These are phyloP conservation scores for Botrytis byssoidea DNA, from an alignment of 2,329 filamentous ascomycete species.

Conservation along the genomic window DNA sequence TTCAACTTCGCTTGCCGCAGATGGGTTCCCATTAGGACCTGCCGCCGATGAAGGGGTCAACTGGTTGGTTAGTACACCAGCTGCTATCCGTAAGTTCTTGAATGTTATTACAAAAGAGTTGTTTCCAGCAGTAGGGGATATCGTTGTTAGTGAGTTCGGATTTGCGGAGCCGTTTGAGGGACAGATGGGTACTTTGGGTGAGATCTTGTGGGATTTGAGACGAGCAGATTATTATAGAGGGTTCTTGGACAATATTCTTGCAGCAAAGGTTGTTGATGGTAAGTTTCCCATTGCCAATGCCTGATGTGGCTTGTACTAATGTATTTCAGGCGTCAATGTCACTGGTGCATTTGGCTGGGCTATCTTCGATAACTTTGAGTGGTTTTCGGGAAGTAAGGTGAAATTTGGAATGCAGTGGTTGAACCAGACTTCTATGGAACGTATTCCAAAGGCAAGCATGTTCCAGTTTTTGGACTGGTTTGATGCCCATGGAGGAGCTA, in stretches of 20 bases:
- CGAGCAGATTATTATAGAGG: conserved; percentile 73
- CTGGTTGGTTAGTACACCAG: conserved; percentile 45
- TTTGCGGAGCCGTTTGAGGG: conserved; percentile 37
- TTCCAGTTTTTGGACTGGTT: conserved; percentile 37
- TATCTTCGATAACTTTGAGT: conserved; percentile 60
- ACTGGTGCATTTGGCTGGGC: conserved; percentile 85
- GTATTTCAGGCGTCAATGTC: conserved; percentile 61
- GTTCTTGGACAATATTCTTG: conserved; percentile 63
- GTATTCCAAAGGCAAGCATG: conserved; percentile 36
- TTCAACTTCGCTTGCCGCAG: conserved; percentile 38
- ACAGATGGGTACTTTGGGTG: conserved; percentile 23
- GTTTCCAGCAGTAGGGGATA: conserved; percentile 42
- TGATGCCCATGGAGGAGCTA: conserved; percentile 28
- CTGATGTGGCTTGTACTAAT: neutral
- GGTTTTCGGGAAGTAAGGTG: conserved; percentile 43
- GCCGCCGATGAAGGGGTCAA: conserved; percentile 43
- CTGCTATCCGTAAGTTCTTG: conserved; percentile 43
- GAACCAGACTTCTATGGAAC: conserved; percentile 41
- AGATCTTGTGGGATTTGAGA: conserved; percentile 74
- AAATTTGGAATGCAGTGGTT: conserved; percentile 35
- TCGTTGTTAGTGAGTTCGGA: conserved; percentile 35
- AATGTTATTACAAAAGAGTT: conserved; percentile 43
- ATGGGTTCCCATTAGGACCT: conserved; percentile 47
- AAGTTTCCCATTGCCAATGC: neutral
- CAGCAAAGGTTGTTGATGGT: conserved; percentile 69